These are phyloP conservation scores for Dipteronia dyeriana DNA, from an alignment of 345 rosid species.

Conservation along the genomic window DNA sequence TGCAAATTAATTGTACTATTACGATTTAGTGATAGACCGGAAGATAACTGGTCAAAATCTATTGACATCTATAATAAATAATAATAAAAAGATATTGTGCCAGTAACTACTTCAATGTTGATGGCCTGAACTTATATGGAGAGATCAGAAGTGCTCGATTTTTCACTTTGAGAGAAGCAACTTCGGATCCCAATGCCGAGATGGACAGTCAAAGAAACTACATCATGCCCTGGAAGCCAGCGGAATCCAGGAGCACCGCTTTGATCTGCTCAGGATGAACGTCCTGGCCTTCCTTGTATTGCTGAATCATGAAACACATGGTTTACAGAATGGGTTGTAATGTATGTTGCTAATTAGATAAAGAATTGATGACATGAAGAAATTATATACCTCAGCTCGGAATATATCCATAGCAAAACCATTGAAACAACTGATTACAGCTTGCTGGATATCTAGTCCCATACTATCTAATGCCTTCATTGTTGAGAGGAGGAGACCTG, in stretches of 20 bases:
- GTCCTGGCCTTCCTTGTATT: constrained; percentile 67
- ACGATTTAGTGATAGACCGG: too few species aligned
- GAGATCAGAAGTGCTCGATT: neutral
- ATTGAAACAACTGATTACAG: constrained; percentile 80
- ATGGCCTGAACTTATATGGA: neutral
- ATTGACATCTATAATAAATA: neutral
- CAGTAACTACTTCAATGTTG: neutral
- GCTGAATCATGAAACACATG: constrained; percentile 39
- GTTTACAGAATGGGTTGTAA: neutral
- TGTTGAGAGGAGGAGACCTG: constrained; percentile 69
- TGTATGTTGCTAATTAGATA: neutral
- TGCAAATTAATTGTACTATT: too few species aligned
- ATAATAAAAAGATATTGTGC: too few species aligned
- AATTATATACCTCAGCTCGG: constrained; percentile 65
- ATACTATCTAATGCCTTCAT: constrained; percentile 75
- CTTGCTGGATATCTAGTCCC: constrained; percentile 76
- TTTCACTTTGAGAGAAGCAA: neutral
- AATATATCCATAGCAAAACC: constrained; percentile 77
- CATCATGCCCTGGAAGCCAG: constrained; percentile 50
- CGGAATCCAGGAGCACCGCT: constrained; percentile 63
- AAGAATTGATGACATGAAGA: constrained; percentile 5
- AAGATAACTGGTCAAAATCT: too few species aligned
- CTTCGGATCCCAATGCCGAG: neutral
- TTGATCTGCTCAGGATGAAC: constrained; percentile 69
- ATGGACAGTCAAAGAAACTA: constrained; percentile 3